Conservation (phyloP, 2,329 filamentous ascomycete genomes). For the Penicillium sp. region DNA sequence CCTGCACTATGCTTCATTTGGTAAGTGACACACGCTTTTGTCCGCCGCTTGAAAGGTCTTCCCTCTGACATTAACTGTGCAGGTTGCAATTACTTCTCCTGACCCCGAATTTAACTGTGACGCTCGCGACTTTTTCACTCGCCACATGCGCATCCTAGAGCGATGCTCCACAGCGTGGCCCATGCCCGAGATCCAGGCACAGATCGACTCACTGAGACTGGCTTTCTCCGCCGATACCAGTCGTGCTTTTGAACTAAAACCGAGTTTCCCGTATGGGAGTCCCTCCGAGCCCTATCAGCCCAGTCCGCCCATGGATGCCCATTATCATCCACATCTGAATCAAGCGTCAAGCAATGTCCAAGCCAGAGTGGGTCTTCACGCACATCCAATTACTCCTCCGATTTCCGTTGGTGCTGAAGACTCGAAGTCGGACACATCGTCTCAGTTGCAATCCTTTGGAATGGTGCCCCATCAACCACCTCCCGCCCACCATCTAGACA, state of each 20-base stretch:
- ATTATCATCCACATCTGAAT: slow-evolving; percentile 50
- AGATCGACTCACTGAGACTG: slow-evolving; percentile 81
- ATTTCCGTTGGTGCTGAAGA: slow-evolving; percentile 68
- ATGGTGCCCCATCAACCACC: slow-evolving; percentile 36
- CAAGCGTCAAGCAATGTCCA: slow-evolving; percentile 43
- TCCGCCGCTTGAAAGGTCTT: not conserved
- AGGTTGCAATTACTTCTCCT: slow-evolving; percentile 90
- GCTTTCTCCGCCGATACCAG: slow-evolving; percentile 83
- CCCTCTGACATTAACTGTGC: slow-evolving; percentile 5
- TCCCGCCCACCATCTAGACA: slow-evolving; percentile 45
- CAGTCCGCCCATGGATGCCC: slow-evolving; percentile 54
- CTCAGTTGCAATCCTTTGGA: slow-evolving; percentile 59
- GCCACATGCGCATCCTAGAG: slow-evolving; percentile 91
- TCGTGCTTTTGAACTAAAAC: slow-evolving; percentile 83
- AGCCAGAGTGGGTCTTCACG: slow-evolving; percentile 47
- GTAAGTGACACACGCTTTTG: slow-evolving; percentile 53
- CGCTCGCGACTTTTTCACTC: slow-evolving; percentile 80
- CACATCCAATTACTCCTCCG: slow-evolving; percentile 72
- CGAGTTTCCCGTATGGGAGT: slow-evolving; percentile 80
- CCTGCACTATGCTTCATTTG: slow-evolving; percentile 87
- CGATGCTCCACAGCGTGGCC: slow-evolving; percentile 76
- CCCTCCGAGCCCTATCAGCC: slow-evolving; percentile 60
- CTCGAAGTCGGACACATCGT: slow-evolving; percentile 67
- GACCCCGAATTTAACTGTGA: slow-evolving; percentile 82
- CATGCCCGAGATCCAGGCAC: slow-evolving; percentile 81